phyloP scores from a whole-genome alignment of 1,284 basidiomycete species.

The Sanghuangporus weigelae region DNA sequence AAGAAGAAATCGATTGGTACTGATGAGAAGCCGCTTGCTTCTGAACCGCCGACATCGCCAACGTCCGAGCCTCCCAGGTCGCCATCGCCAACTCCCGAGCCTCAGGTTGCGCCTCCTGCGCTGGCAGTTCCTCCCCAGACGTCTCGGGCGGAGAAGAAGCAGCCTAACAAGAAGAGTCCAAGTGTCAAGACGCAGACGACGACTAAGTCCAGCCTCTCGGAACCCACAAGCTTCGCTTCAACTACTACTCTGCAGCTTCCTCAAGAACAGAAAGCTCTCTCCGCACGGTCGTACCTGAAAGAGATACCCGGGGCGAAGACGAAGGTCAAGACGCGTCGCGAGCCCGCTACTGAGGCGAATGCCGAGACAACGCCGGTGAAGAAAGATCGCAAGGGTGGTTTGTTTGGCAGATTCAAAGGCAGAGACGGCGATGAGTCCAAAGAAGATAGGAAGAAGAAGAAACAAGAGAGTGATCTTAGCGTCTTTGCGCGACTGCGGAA shows the following conservation, averaged over 20 bases:
- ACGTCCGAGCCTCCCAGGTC: constrained; percentile 21
- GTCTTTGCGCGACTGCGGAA: constrained; percentile 55
- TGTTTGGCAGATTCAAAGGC: constrained; percentile 46
- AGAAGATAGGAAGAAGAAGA: constrained; percentile 34
- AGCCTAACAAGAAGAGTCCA: background rate
- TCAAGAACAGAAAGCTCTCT: constrained; percentile 50
- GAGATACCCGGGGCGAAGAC: constrained; percentile 41
- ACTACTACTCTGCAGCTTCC: constrained; percentile 43
- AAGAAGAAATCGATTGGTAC: constrained; percentile 40
- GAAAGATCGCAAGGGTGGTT: constrained; percentile 32
- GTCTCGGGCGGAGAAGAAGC: constrained; percentile 12
- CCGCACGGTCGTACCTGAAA: constrained; percentile 63
- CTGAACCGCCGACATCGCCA: constrained; percentile 14
- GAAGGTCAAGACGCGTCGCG: constrained; percentile 66
- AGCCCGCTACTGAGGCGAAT: constrained; percentile 36
- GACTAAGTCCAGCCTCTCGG: constrained; percentile 23
- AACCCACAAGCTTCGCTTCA: constrained; percentile 31
- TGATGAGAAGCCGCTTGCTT: constrained; percentile 5
- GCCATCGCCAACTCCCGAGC: constrained; percentile 6
- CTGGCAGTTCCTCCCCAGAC: constrained; percentile 19
- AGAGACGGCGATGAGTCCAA: constrained; percentile 31
- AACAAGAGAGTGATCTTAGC: constrained; percentile 33
- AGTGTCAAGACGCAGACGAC: constrained; percentile 13
- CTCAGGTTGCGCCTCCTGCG: constrained; percentile 5
- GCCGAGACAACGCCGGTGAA: constrained; percentile 23